Conservation (phyloP, 495 filamentous ascomycete species). For the Achaetomiella virescens region DNA sequence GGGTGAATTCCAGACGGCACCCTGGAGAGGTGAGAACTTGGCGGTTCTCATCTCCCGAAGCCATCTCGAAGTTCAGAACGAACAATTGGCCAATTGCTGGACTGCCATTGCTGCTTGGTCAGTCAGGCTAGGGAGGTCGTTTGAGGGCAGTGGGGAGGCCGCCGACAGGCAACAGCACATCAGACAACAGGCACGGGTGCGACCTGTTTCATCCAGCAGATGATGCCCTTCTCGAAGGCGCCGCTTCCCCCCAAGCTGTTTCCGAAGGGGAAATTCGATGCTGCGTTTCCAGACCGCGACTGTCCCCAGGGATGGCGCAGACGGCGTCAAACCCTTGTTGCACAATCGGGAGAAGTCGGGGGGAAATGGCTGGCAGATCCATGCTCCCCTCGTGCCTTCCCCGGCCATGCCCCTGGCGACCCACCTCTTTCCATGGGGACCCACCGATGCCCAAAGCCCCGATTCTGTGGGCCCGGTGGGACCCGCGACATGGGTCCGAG, state of each 20-base stretch:
- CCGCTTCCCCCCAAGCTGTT: background rate
- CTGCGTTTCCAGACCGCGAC: background rate
- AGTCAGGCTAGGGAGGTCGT: background rate
- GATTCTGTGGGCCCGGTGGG: background rate
- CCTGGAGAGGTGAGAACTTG: background rate
- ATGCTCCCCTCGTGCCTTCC: conserved; percentile 16
- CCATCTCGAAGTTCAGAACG: background rate
- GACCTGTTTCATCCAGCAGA: conserved; percentile 8
- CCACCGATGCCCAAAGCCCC: conserved; percentile 8
- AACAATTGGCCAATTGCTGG: background rate
- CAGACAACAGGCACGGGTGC: conserved; percentile 9
- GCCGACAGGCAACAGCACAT: background rate
- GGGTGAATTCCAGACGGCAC: background rate
- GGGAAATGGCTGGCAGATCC: conserved; percentile 8
- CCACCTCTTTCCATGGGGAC: conserved; percentile 5
- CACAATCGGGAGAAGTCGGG: conserved; percentile 20
- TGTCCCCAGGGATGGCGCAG: background rate
- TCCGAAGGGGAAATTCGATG: conserved; percentile 1
- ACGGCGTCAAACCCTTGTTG: background rate
- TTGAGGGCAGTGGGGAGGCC: conserved; percentile 15
- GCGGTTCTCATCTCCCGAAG: background rate
- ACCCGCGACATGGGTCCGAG: background rate
- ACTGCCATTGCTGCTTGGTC: background rate
- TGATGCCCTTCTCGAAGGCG: conserved; percentile 3
- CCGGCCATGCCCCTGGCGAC: conserved; percentile 11